Conservation (phyloP, 2,329 filamentous ascomycete species). For the Lachnellula arida region DNA sequence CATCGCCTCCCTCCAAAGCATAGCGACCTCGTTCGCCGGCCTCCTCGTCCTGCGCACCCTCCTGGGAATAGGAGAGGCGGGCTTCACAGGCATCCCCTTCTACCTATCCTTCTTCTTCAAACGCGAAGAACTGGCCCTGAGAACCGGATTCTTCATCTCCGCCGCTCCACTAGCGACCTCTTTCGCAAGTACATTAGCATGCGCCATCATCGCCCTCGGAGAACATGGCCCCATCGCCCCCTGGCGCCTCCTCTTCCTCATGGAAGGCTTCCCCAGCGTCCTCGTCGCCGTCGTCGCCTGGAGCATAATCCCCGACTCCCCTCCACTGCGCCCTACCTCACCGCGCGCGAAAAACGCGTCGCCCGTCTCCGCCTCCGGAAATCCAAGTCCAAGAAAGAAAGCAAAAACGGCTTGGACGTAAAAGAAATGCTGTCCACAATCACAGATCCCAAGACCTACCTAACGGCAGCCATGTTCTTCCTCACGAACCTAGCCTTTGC, state of each 20-base stretch:
- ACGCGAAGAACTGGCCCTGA: constrained; percentile 70
- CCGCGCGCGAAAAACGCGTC: constrained; percentile 59
- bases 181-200: constrained; percentile 76
- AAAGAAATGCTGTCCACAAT: constrained; percentile 56
- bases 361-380: constrained; percentile 63
- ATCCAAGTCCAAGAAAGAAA: constrained; percentile 5
- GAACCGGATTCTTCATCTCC: constrained; percentile 83
- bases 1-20: constrained; percentile 67
- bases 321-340: constrained; percentile 58
- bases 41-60: constrained; percentile 52
- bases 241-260: constrained; percentile 79
- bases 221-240: constrained; percentile 64
- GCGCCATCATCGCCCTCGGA: constrained; percentile 68
- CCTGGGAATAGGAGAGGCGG: constrained; percentile 60
- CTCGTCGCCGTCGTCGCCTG: constrained; percentile 70
- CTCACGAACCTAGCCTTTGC: constrained; percentile 83
- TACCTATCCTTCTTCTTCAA: constrained; percentile 63
- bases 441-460: constrained; percentile 63
- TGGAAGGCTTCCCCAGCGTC: constrained; percentile 82
- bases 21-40: constrained; percentile 58
- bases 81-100: constrained; percentile 59
- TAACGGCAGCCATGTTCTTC: constrained; percentile 81
- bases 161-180: constrained; percentile 78
- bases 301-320: constrained; percentile 71
- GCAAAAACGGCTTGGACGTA: constrained; percentile 41